Conservation (phyloP, 106 monocot genomes). For the Alisma plantagoaquatica region DNA sequence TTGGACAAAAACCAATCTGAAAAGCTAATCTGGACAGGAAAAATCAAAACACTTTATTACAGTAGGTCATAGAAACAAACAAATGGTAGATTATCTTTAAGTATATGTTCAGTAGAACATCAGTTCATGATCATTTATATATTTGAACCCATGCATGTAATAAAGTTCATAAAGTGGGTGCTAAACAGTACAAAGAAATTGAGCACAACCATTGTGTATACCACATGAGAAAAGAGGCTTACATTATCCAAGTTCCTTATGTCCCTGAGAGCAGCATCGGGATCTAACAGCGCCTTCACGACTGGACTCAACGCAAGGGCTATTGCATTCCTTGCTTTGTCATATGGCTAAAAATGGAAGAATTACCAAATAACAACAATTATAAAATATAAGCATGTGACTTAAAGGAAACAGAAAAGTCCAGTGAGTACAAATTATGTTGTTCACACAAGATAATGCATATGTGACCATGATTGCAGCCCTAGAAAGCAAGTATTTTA, state of each 20-base stretch:
- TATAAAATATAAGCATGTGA: too few relatives aligned
- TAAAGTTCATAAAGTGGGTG: too few relatives aligned
- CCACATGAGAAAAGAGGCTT: slow-evolving; percentile 2
- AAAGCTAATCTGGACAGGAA: slow-evolving; percentile 63
- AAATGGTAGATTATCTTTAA: too few relatives aligned
- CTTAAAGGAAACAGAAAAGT: neutral
- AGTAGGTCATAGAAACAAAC: too few relatives aligned
- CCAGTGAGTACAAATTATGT: neutral
- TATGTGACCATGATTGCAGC: neutral
- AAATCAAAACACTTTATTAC: too few relatives aligned
- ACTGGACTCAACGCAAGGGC: slow-evolving; percentile 97
- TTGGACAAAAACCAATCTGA: slow-evolving; percentile 96
- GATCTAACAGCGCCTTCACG: slow-evolving; percentile 84
- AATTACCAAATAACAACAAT: neutral
- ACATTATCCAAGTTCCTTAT: slow-evolving; percentile 84
- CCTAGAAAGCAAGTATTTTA: neutral
- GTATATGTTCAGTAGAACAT: too few relatives aligned
- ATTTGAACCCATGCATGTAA: too few relatives aligned
- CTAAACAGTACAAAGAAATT: too few relatives aligned
- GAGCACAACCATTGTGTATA: too few relatives aligned
- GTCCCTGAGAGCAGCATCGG: slow-evolving; percentile 80
- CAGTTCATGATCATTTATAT: too few relatives aligned
- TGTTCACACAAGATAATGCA: neutral
- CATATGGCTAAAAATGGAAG: slow-evolving; percentile 54
- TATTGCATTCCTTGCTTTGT: slow-evolving; percentile 96